phyloP scores from a whole-genome alignment of 208 protist species.

The Acanthamoeba divionensis region DNA sequence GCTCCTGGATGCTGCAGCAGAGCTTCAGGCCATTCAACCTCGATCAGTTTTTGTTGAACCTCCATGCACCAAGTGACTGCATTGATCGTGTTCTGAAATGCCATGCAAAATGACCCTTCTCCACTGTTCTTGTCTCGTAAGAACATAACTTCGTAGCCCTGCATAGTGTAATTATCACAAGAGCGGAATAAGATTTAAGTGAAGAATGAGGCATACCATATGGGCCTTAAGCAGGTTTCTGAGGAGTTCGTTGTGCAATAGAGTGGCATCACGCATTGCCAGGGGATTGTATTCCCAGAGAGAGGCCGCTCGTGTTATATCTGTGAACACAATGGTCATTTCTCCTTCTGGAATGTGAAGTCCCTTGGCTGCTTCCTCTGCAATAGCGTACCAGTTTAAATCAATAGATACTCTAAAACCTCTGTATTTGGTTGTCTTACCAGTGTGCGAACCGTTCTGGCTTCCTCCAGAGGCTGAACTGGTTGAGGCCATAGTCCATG shows the following conservation, averaged over 20 bases:
- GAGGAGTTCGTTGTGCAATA: neutral
- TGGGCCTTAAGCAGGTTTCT: neutral
- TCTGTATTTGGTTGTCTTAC: too few relatives aligned
- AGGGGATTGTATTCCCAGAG: neutral
- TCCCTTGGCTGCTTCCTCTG: too few relatives aligned
- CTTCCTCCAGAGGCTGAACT: too few relatives aligned
- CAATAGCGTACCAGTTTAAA: too few relatives aligned
- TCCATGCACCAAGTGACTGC: neutral
- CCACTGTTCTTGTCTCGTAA: neutral
- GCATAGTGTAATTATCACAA: too few relatives aligned
- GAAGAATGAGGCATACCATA: too few relatives aligned
- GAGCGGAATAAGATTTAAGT: too few relatives aligned
- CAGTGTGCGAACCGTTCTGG: too few relatives aligned
- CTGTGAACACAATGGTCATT: slow-evolving; percentile 9
- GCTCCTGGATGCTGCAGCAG: neutral
- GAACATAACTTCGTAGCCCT: slow-evolving; percentile 24
- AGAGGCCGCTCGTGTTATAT: neutral
- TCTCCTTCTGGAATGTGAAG: neutral
- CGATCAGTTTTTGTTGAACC: neutral
- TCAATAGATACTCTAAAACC: too few relatives aligned
- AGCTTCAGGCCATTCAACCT: neutral
- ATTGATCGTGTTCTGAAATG: neutral
- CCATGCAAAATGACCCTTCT: slow-evolving; percentile 39
- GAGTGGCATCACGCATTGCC: slow-evolving; percentile 15
- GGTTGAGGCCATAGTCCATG: too few relatives aligned